Evolutionary conservation across 2,329 filamentous ascomycete genomes (phyloP).

Genomic region (Trichophyton rubrum): DNA sequence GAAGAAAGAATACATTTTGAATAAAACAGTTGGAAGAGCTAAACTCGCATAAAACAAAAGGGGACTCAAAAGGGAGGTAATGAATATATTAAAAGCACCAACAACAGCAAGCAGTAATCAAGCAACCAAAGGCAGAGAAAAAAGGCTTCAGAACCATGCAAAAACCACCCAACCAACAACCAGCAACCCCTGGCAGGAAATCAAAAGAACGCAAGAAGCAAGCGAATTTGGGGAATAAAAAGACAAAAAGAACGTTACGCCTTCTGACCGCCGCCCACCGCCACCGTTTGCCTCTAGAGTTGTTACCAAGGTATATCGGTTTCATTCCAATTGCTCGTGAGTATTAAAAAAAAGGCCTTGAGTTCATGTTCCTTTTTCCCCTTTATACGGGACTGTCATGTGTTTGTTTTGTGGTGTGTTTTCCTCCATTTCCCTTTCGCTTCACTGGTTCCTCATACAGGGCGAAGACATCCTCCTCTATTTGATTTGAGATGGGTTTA

Average conservation of each 20-base stretch:
- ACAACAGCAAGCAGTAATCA: not conserved
- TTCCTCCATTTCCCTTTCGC: not conserved
- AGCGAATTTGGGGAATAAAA: not conserved
- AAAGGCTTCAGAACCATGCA: not conserved
- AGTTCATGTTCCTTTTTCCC: conserved; percentile 1
- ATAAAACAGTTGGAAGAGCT: not conserved
- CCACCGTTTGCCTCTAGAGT: conserved; percentile 2
- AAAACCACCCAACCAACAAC: conserved; percentile 1
- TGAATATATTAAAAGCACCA: not conserved
- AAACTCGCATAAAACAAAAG: not conserved
- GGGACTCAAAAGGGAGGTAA: not conserved
- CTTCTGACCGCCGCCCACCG: not conserved
- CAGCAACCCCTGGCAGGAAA: conserved; percentile 2
- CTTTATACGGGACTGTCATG: not conserved
- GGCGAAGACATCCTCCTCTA: conserved; percentile 2
- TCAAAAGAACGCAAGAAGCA: conserved; percentile 1
- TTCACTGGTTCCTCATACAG: not conserved
- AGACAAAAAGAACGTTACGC: not conserved
- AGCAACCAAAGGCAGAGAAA: too few relatives aligned
- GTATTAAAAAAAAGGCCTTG: not conserved
- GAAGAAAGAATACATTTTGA: not conserved
- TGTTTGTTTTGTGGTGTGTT: not conserved
- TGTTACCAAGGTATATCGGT: conserved; percentile 2
- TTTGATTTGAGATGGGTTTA: not conserved
- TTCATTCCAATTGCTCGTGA: conserved; percentile 4